These are phyloP conservation scores for Claviceps pusilla DNA, from an alignment of 2,329 filamentous ascomycete genomes.

Conservation along the genomic window DNA sequence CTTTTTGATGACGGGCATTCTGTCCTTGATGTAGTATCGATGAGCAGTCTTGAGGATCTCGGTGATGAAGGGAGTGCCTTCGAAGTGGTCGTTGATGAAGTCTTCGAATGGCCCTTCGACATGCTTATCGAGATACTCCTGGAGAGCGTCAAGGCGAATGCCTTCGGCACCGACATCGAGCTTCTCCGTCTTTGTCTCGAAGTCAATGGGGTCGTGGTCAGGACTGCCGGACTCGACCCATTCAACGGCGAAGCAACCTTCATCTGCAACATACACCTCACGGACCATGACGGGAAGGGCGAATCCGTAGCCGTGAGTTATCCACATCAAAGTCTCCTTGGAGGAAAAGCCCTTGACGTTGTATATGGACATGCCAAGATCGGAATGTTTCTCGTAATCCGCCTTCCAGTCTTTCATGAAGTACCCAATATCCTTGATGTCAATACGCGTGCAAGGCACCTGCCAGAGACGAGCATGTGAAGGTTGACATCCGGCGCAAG, in stretches of 20 bases:
- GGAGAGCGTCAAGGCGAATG: constrained; percentile 63
- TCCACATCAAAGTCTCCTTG: constrained; percentile 63
- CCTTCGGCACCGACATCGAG: constrained; percentile 82
- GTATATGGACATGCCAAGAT: constrained; percentile 73
- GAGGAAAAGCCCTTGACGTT: constrained; percentile 77
- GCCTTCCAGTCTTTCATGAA: constrained; percentile 99
- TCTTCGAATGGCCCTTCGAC: constrained; percentile 83
- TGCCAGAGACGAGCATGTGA: constrained; percentile 94
- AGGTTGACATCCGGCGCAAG: constrained; percentile 86
- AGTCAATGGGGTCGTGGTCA: constrained; percentile 58
- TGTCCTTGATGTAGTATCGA: constrained; percentile 80
- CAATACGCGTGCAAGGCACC: constrained; percentile 91
- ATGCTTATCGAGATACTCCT: constrained; percentile 89
- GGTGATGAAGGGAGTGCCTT: constrained; percentile 86
- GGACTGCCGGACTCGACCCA: constrained; percentile 71
- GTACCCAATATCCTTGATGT: constrained; percentile 95
- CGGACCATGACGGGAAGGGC: constrained; percentile 84
- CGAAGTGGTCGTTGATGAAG: constrained; percentile 92
- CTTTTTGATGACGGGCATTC: constrained; percentile 81
- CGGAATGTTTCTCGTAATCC: constrained; percentile 84
- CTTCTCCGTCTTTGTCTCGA: constrained; percentile 75
- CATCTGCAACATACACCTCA: constrained; percentile 82
- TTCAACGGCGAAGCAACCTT: constrained; percentile 83
- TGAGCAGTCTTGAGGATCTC: constrained; percentile 94
- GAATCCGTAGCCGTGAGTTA: constrained; percentile 92